These are phyloP conservation scores for Ogataea methylovora DNA, from an alignment of 805 yeast genomes.

Conservation along the genomic window DNA sequence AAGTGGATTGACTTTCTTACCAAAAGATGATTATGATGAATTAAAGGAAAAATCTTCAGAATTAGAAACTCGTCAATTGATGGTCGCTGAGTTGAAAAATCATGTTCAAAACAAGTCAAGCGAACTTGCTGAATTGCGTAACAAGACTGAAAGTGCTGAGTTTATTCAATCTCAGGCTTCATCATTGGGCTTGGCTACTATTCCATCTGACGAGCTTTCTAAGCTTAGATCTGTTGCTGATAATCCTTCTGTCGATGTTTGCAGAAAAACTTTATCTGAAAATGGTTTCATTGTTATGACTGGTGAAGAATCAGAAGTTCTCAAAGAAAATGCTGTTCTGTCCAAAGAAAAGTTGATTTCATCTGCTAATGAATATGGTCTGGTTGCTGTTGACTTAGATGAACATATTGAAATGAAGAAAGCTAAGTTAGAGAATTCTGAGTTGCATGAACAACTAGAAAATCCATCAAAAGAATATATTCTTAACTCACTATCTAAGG, in stretches of 20 bases:
- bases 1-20: constrained; percentile 15
- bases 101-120: no score
- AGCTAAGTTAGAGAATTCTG: not conserved
- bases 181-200: no score
- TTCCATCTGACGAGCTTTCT: no score
- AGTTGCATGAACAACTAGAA: constrained; percentile 3
- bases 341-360: not conserved
- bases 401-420: not conserved
- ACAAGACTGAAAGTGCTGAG: no score
- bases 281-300: not conserved
- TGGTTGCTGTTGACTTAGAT: constrained; percentile 3
- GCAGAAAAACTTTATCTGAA: not conserved
- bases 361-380: not conserved
- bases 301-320: not conserved
- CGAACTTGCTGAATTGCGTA: no score
- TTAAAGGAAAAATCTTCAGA: no score
- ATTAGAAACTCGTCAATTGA: no score
- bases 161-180: no score
- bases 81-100: no score
- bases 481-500: constrained; percentile 7
- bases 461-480: constrained; percentile 15
- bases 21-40: constrained; percentile 2
- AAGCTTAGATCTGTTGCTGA: no score
- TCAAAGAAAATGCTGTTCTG: not conserved
- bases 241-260: not conserved